Conservation (phyloP, 768 basidiomycete genomes). For the Tricholoma sp. region DNA sequence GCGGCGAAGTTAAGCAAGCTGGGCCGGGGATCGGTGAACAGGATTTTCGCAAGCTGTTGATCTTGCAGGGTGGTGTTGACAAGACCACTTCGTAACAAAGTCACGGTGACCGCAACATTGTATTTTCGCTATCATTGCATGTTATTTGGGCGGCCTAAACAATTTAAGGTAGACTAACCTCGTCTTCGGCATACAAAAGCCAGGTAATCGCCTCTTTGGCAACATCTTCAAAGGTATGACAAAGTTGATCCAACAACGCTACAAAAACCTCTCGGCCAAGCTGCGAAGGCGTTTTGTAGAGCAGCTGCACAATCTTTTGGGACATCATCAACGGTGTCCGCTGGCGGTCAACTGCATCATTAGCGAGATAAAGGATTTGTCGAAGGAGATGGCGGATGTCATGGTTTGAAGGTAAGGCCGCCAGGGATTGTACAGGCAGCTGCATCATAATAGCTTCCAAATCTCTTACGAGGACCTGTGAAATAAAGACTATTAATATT, state of each 20-base stretch:
- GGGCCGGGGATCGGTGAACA: constrained; percentile 74
- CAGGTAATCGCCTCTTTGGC: constrained; percentile 96
- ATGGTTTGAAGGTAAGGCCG: constrained; percentile 73
- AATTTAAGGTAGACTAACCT: constrained; percentile 49
- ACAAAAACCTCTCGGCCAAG: constrained; percentile 94
- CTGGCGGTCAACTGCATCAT: constrained; percentile 71
- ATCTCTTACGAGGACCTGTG: constrained; percentile 49
- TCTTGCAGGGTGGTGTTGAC: constrained; percentile 78
- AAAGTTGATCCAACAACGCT: constrained; percentile 81
- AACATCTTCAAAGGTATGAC: constrained; percentile 85
- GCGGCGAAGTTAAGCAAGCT: constrained; percentile 78
- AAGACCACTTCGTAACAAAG: constrained; percentile 79
- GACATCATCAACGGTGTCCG: constrained; percentile 90
- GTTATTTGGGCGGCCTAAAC: not conserved
- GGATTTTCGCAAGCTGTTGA: constrained; percentile 82
- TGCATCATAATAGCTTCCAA: constrained; percentile 78
- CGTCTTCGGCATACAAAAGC: constrained; percentile 95
- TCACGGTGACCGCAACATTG: constrained; percentile 90
- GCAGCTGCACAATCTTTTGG: constrained; percentile 91
- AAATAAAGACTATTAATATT: not conserved
- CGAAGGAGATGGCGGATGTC: constrained; percentile 83
- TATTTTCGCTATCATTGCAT: constrained; percentile 72
- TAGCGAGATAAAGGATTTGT: constrained; percentile 79
- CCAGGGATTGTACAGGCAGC: constrained; percentile 64
- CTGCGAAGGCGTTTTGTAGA: constrained; percentile 85